Evolutionary conservation across 148 eudicot genomes (phyloP).

Genomic region (Cornus florida): DNA sequence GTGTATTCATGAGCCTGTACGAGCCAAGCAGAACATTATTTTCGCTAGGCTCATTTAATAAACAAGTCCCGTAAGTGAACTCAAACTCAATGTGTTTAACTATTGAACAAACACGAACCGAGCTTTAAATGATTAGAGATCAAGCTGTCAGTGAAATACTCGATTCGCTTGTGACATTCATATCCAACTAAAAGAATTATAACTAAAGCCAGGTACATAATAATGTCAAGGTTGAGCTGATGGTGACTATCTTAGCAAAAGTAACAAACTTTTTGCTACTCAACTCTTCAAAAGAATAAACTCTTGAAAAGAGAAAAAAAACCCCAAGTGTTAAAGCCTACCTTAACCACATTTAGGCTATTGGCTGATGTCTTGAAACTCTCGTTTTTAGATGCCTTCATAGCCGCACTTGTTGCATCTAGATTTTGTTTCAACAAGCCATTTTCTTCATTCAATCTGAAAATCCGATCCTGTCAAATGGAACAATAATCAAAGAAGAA

Average conservation of each 20-base stretch:
- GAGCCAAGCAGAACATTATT: no score
- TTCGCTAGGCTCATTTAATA: no score
- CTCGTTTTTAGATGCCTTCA: slow-evolving; percentile 53
- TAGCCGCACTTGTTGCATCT: slow-evolving; percentile 47
- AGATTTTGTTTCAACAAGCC: slow-evolving; percentile 65
- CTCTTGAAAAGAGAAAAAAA: neutral
- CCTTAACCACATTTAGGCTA: slow-evolving; percentile 47
- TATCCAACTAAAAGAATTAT: no score
- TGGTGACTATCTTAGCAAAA: neutral
- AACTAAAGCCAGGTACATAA: neutral
- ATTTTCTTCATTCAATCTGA: slow-evolving; percentile 68
- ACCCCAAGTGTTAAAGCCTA: slow-evolving; percentile 21
- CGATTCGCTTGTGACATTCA: no score
- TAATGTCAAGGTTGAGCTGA: neutral
- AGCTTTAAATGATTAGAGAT: no score
- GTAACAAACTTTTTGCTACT: neutral
- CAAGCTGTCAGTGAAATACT: no score
- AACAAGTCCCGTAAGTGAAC: no score
- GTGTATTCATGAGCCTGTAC: no score
- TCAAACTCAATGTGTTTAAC: no score
- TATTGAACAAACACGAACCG: no score
- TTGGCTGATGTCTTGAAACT: slow-evolving; percentile 39
- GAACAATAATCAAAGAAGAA: neutral
- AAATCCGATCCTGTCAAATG: slow-evolving; percentile 63
- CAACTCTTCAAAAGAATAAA: neutral